Conservation (phyloP, 805 yeast species). For the Candida chilensis region DNA sequence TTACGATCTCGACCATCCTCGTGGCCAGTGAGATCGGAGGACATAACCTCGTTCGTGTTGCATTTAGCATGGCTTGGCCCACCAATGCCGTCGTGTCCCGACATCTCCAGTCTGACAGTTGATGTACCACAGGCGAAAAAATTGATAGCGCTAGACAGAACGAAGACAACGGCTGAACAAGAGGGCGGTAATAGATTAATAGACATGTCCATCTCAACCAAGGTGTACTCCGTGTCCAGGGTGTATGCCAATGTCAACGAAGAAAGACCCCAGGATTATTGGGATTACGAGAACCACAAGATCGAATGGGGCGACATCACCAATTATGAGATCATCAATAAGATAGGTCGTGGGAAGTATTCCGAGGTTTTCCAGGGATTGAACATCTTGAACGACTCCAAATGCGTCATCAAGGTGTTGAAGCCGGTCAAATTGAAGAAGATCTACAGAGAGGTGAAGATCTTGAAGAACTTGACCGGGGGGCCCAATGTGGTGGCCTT, state of each 20-base stretch:
- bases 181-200: neutral
- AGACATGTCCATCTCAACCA: constrained; percentile 2
- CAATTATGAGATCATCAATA: constrained; percentile 68
- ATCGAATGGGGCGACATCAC: constrained; percentile 31
- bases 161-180: neutral
- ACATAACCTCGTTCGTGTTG: constrained; percentile 5
- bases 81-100: constrained; percentile 1
- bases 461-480: constrained; percentile 74
- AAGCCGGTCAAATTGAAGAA: constrained; percentile 92
- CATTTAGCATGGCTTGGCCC: constrained; percentile 2
- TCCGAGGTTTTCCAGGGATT: constrained; percentile 91
- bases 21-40: no score
- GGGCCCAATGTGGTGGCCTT: constrained; percentile 77
- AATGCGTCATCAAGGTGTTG: constrained; percentile 79
- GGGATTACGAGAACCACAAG: constrained; percentile 71
- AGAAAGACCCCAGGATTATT: constrained; percentile 60
- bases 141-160: constrained; percentile 10
- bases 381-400: constrained; percentile 50
- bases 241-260: constrained; percentile 74
- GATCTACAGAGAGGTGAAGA: constrained; percentile 83
- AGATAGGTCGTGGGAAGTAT: constrained; percentile 90
- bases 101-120: constrained; percentile 8
- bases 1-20: no score
- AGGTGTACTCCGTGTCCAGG: constrained; percentile 18
- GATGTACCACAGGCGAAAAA: constrained; percentile 11